A percentile compares a stretch with the other conserved stretches of the same genome.
phyloP scores from a whole-genome alignment of 192 early-diverging fungal genomes.

The Haplosporangium gracile region DNA sequence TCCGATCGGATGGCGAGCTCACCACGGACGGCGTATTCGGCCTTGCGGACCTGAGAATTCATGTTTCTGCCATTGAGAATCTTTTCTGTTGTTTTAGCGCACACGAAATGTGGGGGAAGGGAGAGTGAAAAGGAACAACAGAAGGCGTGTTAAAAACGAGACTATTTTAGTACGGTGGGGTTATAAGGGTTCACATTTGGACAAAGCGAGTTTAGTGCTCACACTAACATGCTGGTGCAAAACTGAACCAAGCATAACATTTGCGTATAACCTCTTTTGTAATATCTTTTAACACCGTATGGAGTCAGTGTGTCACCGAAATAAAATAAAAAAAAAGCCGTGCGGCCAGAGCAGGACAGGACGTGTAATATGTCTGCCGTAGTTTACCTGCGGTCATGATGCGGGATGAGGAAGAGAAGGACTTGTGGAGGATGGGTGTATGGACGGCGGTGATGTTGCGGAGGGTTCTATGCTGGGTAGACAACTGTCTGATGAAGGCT shows the following conservation, averaged over 20 bases:
- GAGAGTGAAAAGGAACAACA: not conserved
- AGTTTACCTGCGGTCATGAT: constrained; percentile 27
- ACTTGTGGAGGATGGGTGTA: not conserved
- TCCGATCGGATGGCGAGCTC: constrained; percentile 96
- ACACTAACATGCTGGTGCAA: too few relatives aligned
- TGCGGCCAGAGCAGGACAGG: not conserved
- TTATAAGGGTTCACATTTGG: not conserved
- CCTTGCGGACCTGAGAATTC: constrained; percentile 77
- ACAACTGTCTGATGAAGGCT: constrained; percentile 32
- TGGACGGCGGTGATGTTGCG: constrained; percentile 19
- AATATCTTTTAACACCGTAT: not conserved
- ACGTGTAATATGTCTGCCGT: not conserved
- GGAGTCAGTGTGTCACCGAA: not conserved
- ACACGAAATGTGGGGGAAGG: not conserved
- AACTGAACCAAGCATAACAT: too few relatives aligned
- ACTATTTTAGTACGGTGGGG: not conserved
- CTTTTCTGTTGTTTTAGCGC: constrained; percentile 51
- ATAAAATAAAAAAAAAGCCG: not conserved
- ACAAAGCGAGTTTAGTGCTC: not conserved
- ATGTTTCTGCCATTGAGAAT: constrained; percentile 79
- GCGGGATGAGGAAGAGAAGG: constrained; percentile 39
- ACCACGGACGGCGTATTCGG: constrained; percentile 97
- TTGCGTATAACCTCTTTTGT: not conserved
- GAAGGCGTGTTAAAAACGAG: not conserved
- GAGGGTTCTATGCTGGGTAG: constrained; percentile 12